Percentiles rank a stretch among this genome's conserved stretches.
phyloP scores from a whole-genome alignment of 768 basidiomycete species.

The Butyriboletus loyo region DNA sequence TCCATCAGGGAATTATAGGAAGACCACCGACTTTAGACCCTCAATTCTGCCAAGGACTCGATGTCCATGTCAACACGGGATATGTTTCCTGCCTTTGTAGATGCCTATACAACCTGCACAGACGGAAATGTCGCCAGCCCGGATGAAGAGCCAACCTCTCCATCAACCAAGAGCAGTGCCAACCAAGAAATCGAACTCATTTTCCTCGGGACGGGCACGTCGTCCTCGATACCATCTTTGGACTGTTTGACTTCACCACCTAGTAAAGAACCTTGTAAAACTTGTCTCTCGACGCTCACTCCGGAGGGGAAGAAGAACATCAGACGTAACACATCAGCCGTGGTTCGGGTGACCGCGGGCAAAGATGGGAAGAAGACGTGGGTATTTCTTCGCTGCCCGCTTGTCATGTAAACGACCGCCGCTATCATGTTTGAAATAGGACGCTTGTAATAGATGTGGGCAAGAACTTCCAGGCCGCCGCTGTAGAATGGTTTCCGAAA shows the following conservation, averaged over 20 bases:
- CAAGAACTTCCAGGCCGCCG: slow-evolving; percentile 71
- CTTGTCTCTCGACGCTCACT: slow-evolving; percentile 64
- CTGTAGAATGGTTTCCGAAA: slow-evolving; percentile 61
- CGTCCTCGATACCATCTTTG: slow-evolving; percentile 64
- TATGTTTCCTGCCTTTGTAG: slow-evolving; percentile 1
- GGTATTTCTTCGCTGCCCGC: slow-evolving; percentile 20
- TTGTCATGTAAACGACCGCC: background rate
- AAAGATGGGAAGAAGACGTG: slow-evolving; percentile 47
- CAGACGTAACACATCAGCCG: slow-evolving; percentile 77
- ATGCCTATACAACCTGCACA: background rate
- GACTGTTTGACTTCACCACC: slow-evolving; percentile 74
- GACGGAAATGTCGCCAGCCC: background rate
- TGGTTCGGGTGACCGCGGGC: slow-evolving; percentile 46
- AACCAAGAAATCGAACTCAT: slow-evolving; percentile 54
- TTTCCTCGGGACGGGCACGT: slow-evolving; percentile 83
- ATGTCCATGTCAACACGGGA: background rate
- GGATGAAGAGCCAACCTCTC: background rate
- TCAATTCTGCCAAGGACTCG: background rate
- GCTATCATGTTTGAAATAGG: slow-evolving; percentile 36
- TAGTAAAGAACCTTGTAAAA: slow-evolving; percentile 48
- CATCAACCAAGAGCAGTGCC: background rate
- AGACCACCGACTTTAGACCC: background rate
- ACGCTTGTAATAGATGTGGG: slow-evolving; percentile 83
- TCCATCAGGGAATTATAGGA: background rate
- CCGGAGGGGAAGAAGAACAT: slow-evolving; percentile 80